Base-by-base conservation (phyloP, 163 green algal genomes). In the Prototheca cutis region DNA sequence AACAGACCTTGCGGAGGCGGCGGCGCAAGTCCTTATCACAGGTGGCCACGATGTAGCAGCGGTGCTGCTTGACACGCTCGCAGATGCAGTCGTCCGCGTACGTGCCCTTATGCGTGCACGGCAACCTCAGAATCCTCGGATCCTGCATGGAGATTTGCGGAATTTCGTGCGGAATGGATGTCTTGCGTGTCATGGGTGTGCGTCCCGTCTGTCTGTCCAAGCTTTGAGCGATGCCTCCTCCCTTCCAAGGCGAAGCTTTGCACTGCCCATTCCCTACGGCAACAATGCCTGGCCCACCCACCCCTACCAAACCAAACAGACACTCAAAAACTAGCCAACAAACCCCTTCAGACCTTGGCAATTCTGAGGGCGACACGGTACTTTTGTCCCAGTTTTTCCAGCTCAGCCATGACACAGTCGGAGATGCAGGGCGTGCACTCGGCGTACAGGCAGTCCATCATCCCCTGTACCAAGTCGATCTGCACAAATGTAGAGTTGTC, bases 1-100 rank as follows among this genome's bases (percentile, higher is more conserved):
- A 17, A 30, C 21, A 27, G 29, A 92, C 87, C 86, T 99, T 99
- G n/a, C 93, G 79, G 36, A 99, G 89, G 4, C 93, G 72, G 4
- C 93, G 74, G 29, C 90, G 70, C 61, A 99, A 68, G 65, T 99
- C 93, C 29, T 81, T 78, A 65, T 99, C 93, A 73, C 93, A 99
- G 2, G 93, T 99, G 5, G 93, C 93, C 36, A 98, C 93, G 33
- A 98, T 97, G 78, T 99, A 99, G 78, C 93, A 99, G 55, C 90
- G 87, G 78, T 98, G 93, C 79, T 95, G 83, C 66, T 62, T 76
- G 53, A 97, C 89, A 7, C 89, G 76, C 59, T 99, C 81, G 62
- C 90, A 94, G n/a, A 99, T 81, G 78, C 90, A 97, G 74, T 99
- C 93, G 70, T 99, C 93, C 5, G 93, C 93, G 61, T 99, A 99